Evolutionary conservation across 2,329 filamentous ascomycete genomes (phyloP), one percentile per base, ranked within the genome.

Genomic region (Colletotrichum sp.): DNA sequence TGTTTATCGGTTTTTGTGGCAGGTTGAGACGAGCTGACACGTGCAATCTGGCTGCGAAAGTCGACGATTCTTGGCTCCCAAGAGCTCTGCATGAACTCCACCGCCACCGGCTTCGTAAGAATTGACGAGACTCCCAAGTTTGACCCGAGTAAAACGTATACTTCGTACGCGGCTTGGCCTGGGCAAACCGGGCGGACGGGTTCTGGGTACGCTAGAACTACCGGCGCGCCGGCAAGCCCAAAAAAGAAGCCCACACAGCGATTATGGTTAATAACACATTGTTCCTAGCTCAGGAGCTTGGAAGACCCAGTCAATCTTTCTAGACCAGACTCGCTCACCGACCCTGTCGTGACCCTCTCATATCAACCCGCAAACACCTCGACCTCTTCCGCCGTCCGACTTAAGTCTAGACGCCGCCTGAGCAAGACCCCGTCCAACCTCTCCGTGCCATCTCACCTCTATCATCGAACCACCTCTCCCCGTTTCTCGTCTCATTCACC

Each of bases 11-110:
- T 60, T 52, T 52, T 52, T 60, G 43, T 26, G 64, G 73, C 74
- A 76, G 32, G 65, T 73, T 60, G 58, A 65, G 64, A 32, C 73
- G 70, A 58, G 73, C n/a, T 65, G 36, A 36, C 58, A 73, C 64
- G 74, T 65, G 70, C 74, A 52, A 64, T 73, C 63, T 18, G 32
- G 18, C 73, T 16, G 48, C 18, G 15, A 61, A 36, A 43, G 63
- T 30, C 48, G 26, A 32, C 28, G 55, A 18, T 26, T 36, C 69
- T 67, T 75, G 69, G 63, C 69, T 43, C 30, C 2, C 13, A 26
- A 26, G 15, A 36, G 28, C 43, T 63, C 38, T 57, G 63, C 69
- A 57, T 67, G 16, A 63, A 32, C 67, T 16, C 67, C 68, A 67
- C 61, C 55, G 55, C 18, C 48, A 67, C 24, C 61, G 57, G 48